Conservation (phyloP, 1,284 basidiomycete species). For the Porogramme epimiltina region DNA sequence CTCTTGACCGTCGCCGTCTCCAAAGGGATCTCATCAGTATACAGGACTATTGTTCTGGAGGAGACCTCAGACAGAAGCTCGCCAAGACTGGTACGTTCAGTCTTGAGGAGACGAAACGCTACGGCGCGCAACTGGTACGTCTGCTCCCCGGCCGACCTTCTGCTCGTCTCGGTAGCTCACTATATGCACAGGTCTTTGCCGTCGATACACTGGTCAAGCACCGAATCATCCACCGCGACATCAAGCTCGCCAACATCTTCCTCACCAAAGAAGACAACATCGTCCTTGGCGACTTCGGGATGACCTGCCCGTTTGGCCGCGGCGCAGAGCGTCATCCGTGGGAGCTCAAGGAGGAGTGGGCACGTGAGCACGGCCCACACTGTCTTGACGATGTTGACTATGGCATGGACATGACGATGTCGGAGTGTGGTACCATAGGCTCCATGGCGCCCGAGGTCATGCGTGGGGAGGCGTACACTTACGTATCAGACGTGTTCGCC, state of each 20-base stretch:
- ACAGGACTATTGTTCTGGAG: constrained; percentile 25
- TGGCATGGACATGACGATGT: neutral
- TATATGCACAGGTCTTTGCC: constrained; percentile 38
- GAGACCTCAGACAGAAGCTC: constrained; percentile 22
- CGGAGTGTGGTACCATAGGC: constrained; percentile 36
- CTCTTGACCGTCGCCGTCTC: neutral
- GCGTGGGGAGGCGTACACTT: constrained; percentile 39
- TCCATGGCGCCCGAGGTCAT: constrained; percentile 67
- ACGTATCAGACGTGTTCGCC: constrained; percentile 40
- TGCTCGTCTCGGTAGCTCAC: constrained; percentile 47
- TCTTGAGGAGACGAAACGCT: constrained; percentile 10
- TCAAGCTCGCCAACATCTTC: constrained; percentile 60
- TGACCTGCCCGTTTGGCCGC: constrained; percentile 61
- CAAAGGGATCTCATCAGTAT: neutral
- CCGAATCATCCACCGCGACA: constrained; percentile 34
- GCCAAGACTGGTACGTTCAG: constrained; percentile 5
- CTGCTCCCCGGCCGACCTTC: neutral
- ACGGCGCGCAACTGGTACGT: constrained; percentile 27
- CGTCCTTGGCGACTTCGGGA: constrained; percentile 66
- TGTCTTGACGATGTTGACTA: constrained; percentile 10
- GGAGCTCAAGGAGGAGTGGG: constrained; percentile 1
- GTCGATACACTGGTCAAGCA: constrained; percentile 45
- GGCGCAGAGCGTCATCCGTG: constrained; percentile 25
- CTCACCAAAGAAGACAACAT: constrained; percentile 47
- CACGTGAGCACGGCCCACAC: constrained; percentile 36